A percentile compares a stretch with the other conserved stretches of the same genome.
These are phyloP conservation scores for Galerina marginata DNA, from an alignment of 768 basidiomycete species.

Conservation along the genomic window DNA sequence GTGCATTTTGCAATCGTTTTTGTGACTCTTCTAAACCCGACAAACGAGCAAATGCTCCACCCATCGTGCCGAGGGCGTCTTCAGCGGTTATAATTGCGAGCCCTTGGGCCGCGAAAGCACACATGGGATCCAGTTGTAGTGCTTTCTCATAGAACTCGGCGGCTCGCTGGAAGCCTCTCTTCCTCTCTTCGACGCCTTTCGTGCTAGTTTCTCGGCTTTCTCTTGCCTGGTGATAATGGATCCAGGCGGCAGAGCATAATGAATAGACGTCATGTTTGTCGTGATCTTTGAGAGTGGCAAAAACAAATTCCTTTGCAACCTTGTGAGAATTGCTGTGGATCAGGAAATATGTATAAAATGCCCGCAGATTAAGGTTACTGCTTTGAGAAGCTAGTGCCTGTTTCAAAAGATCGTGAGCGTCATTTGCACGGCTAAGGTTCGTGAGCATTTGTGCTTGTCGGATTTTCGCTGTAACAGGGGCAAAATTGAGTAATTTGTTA, in stretches of 20 bases:
- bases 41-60: conserved; percentile 53
- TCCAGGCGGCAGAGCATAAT: conserved; percentile 87
- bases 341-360: conserved; percentile 93
- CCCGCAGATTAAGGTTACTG: conserved; percentile 84
- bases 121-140: conserved; percentile 78
- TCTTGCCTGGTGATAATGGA: conserved; percentile 84
- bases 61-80: conserved; percentile 77
- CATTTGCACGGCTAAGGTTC: conserved; percentile 70
- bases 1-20: conserved; percentile 71
- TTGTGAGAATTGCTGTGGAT: conserved; percentile 74
- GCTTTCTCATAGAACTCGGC: conserved; percentile 96
- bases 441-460: conserved; percentile 85
- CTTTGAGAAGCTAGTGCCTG: conserved; percentile 83
- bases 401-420: conserved; percentile 89
- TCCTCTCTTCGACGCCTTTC: conserved; percentile 70
- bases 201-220: conserved; percentile 75
- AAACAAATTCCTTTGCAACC: conserved; percentile 89
- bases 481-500: conserved; percentile 2
- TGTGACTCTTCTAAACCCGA: conserved; percentile 65
- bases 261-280: conserved; percentile 91
- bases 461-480: conserved; percentile 75
- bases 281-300: conserved; percentile 81
- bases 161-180: conserved; percentile 76
- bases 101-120: conserved; percentile 94
- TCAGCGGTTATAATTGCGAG: conserved; percentile 94